Evolutionary conservation across 2,329 filamentous ascomycete genomes (phyloP), one percentile per base, ranked within the genome.

Genomic region (Canariomyces notabilis): DNA sequence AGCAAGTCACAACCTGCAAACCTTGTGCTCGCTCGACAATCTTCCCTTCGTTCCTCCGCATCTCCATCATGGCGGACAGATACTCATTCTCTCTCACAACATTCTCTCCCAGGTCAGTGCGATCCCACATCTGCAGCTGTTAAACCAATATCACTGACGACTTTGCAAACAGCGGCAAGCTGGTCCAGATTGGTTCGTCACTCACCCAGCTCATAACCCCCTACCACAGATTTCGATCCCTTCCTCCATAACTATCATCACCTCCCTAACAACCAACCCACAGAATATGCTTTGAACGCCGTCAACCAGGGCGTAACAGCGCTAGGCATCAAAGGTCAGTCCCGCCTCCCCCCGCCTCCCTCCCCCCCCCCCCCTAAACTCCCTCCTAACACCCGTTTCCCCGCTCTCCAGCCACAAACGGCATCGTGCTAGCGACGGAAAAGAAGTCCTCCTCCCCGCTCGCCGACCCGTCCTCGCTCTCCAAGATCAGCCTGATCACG

Each of bases 41-140:
- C 14, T 14, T 15, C 44, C 52, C 15, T 34, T 16, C 38, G n/a
- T 29, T 21, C 36, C n/a, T 20, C n/a, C 34, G 61, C 64, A 53
- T 43, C 51, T 52, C 49, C 61, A 75, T 57, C 66, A 98, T 98
- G 91, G 91, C 93, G 65, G 93, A 98, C 73, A 81, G 93, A 76
- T 98, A 98, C 73, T 96, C 91, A 46, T 98, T 98, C 83, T 98
- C 93, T 50, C 80, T 98, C 67, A 98, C 93, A 56, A 98, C 93
- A 57, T 98, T 98, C 84, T 97, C 93, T 64, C 93, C 93, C 69
- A 98, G 91, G 93, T 94, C 83, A 71, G 82, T 44, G 39, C 29
- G 52, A 21, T 38, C 42, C 29, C 33, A 6, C 38, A 23, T n/a
- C n/a, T n/a, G n/a, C n/a, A 37, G 48, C 44, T 49, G 19, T 31